A percentile compares a stretch with the other conserved stretches of the same genome.
Evolutionary conservation across 31 red algal genomes (phyloP).

Genomic region (Endocladia muricata): DNA sequence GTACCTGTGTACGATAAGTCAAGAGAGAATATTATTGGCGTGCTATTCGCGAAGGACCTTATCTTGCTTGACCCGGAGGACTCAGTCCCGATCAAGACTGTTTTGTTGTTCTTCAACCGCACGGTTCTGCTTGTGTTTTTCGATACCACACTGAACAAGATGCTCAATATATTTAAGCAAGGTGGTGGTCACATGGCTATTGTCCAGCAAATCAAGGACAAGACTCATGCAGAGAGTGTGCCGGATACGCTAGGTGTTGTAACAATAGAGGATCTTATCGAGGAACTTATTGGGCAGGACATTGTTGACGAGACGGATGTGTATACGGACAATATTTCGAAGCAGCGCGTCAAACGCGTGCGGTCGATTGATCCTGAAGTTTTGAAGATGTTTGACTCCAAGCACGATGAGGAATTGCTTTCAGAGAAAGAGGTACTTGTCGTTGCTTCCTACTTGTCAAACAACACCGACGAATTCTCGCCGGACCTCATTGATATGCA

Average conservation of each 20-base stretch:
- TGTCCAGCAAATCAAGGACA: slow-evolving; percentile 29
- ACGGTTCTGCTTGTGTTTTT: slow-evolving; percentile 65
- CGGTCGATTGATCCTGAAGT: slow-evolving; percentile 81
- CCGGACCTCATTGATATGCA: slow-evolving; percentile 2
- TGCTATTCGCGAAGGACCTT: slow-evolving; percentile 97
- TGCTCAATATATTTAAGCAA: slow-evolving; percentile 87
- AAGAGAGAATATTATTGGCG: slow-evolving; percentile 87
- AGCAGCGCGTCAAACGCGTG: slow-evolving; percentile 69
- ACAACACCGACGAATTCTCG: slow-evolving; percentile 76
- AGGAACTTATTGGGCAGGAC: slow-evolving; percentile 93
- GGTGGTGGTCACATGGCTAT: slow-evolving; percentile 91
- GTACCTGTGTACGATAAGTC: slow-evolving; percentile 79
- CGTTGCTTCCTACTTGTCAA: slow-evolving; percentile 73
- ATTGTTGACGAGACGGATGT: slow-evolving; percentile 99
- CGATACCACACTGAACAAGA: slow-evolving; percentile 68
- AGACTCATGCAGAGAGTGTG: not conserved
- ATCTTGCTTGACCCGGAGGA: slow-evolving; percentile 98
- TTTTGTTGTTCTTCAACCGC: slow-evolving; percentile 84
- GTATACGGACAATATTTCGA: slow-evolving; percentile 68
- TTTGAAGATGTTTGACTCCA: slow-evolving; percentile 80
- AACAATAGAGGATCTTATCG: slow-evolving; percentile 97
- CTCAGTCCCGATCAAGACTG: slow-evolving; percentile 75
- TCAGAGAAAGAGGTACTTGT: slow-evolving; percentile 71
- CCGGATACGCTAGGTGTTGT: slow-evolving; percentile 76
- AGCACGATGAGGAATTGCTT: slow-evolving; percentile 54